Percentiles rank a stretch among this genome's conserved stretches.
Evolutionary conservation across 1,284 basidiomycete genomes (phyloP).

Genomic region (Sphaerobolus stellatus): DNA sequence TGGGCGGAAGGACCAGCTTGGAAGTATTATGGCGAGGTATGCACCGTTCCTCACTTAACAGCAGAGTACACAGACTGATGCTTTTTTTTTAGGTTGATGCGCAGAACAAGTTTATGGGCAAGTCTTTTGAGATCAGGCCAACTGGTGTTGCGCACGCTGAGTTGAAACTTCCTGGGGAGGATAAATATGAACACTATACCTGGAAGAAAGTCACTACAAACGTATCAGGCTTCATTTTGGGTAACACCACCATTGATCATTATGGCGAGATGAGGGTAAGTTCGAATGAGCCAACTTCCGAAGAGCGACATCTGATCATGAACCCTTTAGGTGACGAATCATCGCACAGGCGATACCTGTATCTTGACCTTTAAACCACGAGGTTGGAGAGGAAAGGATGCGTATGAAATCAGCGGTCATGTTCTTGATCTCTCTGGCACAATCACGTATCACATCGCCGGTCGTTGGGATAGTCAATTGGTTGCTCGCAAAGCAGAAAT

Average conservation of each 20-base stretch:
- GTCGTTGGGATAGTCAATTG: conserved; percentile 94
- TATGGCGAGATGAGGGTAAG: conserved; percentile 92
- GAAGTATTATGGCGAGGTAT: conserved; percentile 90
- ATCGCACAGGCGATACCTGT: conserved; percentile 89
- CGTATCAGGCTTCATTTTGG: conserved; percentile 92
- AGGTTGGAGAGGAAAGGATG: conserved; percentile 91
- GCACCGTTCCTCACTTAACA: not conserved
- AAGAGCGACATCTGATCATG: conserved; percentile 15
- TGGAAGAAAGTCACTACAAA: conserved; percentile 97
- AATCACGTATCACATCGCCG: conserved; percentile 87
- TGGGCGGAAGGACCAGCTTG: conserved; percentile 89
- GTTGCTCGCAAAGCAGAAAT: conserved; percentile 78
- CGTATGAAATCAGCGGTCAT: conserved; percentile 88
- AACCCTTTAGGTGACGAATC: conserved; percentile 73
- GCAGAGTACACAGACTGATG: conserved; percentile 9
- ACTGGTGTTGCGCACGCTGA: conserved; percentile 93
- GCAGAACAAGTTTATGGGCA: conserved; percentile 94
- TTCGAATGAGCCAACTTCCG: conserved; percentile 20
- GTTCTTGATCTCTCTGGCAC: conserved; percentile 71
- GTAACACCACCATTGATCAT: conserved; percentile 93
- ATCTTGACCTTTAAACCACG: conserved; percentile 93
- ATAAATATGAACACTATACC: conserved; percentile 80
- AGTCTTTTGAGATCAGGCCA: conserved; percentile 94
- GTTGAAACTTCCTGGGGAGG: conserved; percentile 68
- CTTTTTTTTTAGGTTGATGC: conserved; percentile 66